Base-by-base conservation (phyloP, 768 basidiomycete species). In the Sporobolomyces phaffii region DNA sequence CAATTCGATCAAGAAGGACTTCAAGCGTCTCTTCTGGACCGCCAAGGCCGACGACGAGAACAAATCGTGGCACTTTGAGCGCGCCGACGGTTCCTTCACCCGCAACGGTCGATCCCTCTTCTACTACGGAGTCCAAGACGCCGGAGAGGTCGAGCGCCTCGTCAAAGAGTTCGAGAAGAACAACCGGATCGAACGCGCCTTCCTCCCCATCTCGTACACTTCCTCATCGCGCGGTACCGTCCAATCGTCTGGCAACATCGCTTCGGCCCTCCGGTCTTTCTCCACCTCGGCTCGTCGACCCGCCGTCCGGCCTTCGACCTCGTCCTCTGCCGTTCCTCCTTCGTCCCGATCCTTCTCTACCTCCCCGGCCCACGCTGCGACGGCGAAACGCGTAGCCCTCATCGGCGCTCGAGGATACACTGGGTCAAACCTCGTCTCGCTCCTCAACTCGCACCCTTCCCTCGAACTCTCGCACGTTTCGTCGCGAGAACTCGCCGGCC, bases 371-470 rank as follows among this genome's bases (percentile, higher is more conserved):
- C 83, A 81, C 41, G 40, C 78, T 66, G 60, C 79, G 29, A 72
- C 77, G 40, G 68, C 72, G 17, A 97, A 94, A 78, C 85, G 87
- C 48, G 84, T 98, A n/a, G 94, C 85, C 0, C 82, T 99, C 50
- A 92, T 99, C 73, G 96, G 96, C 63, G 96, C 93, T 17, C 85
- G 96, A 33, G 96, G 96, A 28, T 97, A 84, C 80, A 99, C 96
- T 0, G 96, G 96, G 52, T 90, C 92, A 76, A 88, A 91, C 43
- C 81, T 99, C 69, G 90, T 91, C 49, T 83, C 84, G 11, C 82
- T 97, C n/a, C 82, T 98, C 65, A 86, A 91, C 65, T 74, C 76
- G n/a, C 96, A 99, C 77, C 94, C 96, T 5, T 80, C 88, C 76
- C 83, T 99, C 72, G 82, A 86, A 73, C 86, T 98, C 48, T 84